Base-by-base conservation (phyloP, 1,139 yeast species). In the Scheffersomyces quercinus region DNA sequence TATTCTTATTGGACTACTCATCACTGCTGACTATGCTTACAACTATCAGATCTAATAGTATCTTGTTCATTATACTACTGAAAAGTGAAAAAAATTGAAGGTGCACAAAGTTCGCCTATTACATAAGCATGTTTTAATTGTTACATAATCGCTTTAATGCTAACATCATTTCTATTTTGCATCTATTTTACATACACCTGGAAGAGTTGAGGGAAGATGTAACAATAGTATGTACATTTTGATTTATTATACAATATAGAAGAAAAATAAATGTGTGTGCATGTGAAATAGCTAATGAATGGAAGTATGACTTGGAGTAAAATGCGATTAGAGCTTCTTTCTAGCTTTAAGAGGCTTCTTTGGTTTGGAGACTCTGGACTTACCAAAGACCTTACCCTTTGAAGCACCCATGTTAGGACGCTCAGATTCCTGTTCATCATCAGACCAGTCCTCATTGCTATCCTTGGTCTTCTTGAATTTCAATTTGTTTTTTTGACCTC, bases 401-500 rank as follows among this genome's bases (percentile, higher is more conserved):
- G 56, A 50, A 8, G 45, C 48, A n/a, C n/a, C 9, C 39, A 39
- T 46, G 5, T 43, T 42, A n/a, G 41, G 41, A 7, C 51, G 44
- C 40, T 50, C 50, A 34, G 51, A 54, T 33, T 55, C 60, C 29
- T 59, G 65, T 35, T 70, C 75, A 48, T 77, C 82, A 46, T 80
- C 85, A 37, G 78, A 78, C 62, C 79, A 81, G 42, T 73, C 78
- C 39, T 80, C 81, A 38, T 73, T 73, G 28, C 77, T 75, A 31
- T 75, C 73, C 48, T 72, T 73, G 39, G 79, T 77, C 64, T 83
- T 84, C 69, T 85, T 88, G 70, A 82, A 93, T 68, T 90, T 91
- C 76, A 90, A 79, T 71, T 83, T 89, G 66, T 90, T 89, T 71
- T 82, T 83, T 71, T 88, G 97, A 45, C 97, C 97, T 67, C 96